Evolutionary conservation across 2,329 filamentous ascomycete genomes (phyloP), one percentile per base, ranked within the genome.

Genomic region (Calonectria crousiana): DNA sequence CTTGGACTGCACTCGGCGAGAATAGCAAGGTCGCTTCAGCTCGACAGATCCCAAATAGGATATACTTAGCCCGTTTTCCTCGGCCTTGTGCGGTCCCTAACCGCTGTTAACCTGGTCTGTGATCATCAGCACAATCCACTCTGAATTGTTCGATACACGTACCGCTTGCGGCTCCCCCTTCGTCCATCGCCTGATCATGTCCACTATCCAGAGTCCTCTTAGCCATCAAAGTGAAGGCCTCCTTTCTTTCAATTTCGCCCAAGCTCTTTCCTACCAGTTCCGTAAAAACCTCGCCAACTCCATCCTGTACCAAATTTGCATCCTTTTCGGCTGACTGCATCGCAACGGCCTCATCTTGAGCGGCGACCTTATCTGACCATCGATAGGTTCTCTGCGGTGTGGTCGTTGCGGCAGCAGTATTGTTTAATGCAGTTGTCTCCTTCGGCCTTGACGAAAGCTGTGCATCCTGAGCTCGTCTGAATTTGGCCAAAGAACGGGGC

Each of bases 1-100:
- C 78, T 86, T 88, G 60, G 87, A 88, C 73, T 89, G 85, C 28
- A 86, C 82, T 47, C 87, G 84, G n/a, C 87, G 84, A 60, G 85
- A 87, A 73, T 88, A 88, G 34, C 81, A 81, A 14, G 84, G 84
- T 23, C 79, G 76, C 60, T 83, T 84, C 58, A 83, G 81, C 51
- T 80, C 73, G n/a, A 78, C 73, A 62, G 38, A 16, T 14, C 69
- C 76, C 60, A 51, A 36, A 14, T 69, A 67, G 14, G 82, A 78
- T 18, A 69, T 74, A 65, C 69, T 75, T 78, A 69, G 72, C 69
- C 72, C 44, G 4, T 23, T 62, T 41, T 69, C 32, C 58, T 76
- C 76, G 16, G 69, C 69, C 76, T 81, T 52, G 32, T 77, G 68
- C 72, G 78, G 49, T 51, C 76, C 66, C 75, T 80, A 80, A 47